These are phyloP conservation scores for Xerocomellus intermedius DNA, from an alignment of 768 basidiomycete genomes.

Conservation along the genomic window DNA sequence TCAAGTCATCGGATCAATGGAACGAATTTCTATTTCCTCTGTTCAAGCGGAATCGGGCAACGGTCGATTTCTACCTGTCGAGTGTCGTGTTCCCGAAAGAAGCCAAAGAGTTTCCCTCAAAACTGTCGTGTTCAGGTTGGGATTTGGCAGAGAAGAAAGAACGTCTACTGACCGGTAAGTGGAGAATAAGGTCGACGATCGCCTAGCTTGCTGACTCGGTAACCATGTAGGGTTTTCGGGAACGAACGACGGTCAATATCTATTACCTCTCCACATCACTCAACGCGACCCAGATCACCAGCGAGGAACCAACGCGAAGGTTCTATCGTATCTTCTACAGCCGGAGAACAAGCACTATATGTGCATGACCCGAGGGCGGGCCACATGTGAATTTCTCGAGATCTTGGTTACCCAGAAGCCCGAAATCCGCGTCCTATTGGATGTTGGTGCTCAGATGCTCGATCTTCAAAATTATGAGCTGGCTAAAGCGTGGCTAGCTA, in stretches of 20 bases:
- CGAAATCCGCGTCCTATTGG: constrained; percentile 46
- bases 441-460: constrained; percentile 58
- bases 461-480: constrained; percentile 46
- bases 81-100: constrained; percentile 38
- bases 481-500: constrained; percentile 40
- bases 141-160: constrained; percentile 33
- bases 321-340: constrained; percentile 31
- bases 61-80: constrained; percentile 38
- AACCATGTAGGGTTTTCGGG: constrained; percentile 35
- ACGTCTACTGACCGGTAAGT: constrained; percentile 15
- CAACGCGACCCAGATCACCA: constrained; percentile 30
- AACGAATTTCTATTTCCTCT: constrained; percentile 21
- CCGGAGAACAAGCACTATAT: constrained; percentile 21
- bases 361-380: constrained; percentile 11
- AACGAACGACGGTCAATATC: constrained; percentile 40
- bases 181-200: background rate
- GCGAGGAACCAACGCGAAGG: constrained; percentile 45
- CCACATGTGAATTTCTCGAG: constrained; percentile 20
- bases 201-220: background rate
- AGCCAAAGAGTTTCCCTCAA: constrained; percentile 36
- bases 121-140: constrained; percentile 37
- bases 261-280: constrained; percentile 34
- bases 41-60: constrained; percentile 29
- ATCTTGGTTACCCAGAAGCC: constrained; percentile 35
- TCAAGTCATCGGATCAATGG: constrained; percentile 29